Evolutionary conservation across 495 filamentous ascomycete species (phyloP).

Genomic region (Lasiosphaeris hirsuta): DNA sequence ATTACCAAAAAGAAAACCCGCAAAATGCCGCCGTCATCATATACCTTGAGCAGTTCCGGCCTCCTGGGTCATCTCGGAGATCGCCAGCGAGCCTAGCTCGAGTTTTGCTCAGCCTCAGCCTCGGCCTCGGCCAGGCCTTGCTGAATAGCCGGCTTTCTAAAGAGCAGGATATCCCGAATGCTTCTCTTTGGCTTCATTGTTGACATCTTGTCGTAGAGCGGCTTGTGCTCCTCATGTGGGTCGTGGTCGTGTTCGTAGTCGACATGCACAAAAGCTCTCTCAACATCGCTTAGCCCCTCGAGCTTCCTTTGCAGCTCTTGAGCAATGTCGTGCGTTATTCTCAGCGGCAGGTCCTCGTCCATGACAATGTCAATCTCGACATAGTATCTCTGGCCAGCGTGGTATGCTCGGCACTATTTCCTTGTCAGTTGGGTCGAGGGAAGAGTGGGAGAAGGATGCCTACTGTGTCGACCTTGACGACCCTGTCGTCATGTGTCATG

Average conservation of each 20-base stretch:
- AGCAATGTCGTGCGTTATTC: slow-evolving; percentile 52
- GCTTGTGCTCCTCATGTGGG: slow-evolving; percentile 52
- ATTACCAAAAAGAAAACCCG: background rate
- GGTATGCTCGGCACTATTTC: slow-evolving; percentile 48
- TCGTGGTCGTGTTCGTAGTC: slow-evolving; percentile 52
- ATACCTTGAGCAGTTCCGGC: background rate
- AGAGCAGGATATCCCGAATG: slow-evolving; percentile 39
- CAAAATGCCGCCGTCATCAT: background rate
- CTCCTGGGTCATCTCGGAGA: too few species aligned
- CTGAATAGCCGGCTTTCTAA: slow-evolving; percentile 33
- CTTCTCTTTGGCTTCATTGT: slow-evolving; percentile 24
- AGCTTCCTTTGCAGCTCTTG: slow-evolving; percentile 54
- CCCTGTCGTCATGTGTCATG: slow-evolving; percentile 51
- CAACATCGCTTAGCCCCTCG: slow-evolving; percentile 51
- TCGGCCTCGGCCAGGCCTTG: slow-evolving; percentile 7
- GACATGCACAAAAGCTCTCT: slow-evolving; percentile 56
- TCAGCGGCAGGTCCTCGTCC: slow-evolving; percentile 47
- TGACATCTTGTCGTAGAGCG: slow-evolving; percentile 42
- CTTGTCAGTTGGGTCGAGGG: slow-evolving; percentile 1
- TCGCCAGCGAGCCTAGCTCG: background rate
- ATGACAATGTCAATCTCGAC: slow-evolving; percentile 59
- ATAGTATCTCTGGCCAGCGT: slow-evolving; percentile 54
- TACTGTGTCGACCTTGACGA: slow-evolving; percentile 53
- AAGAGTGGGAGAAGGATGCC: slow-evolving; percentile 1
- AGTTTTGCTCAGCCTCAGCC: background rate